Conservation (phyloP, 1,284 basidiomycete species). For the Pterulicium gracile region DNA sequence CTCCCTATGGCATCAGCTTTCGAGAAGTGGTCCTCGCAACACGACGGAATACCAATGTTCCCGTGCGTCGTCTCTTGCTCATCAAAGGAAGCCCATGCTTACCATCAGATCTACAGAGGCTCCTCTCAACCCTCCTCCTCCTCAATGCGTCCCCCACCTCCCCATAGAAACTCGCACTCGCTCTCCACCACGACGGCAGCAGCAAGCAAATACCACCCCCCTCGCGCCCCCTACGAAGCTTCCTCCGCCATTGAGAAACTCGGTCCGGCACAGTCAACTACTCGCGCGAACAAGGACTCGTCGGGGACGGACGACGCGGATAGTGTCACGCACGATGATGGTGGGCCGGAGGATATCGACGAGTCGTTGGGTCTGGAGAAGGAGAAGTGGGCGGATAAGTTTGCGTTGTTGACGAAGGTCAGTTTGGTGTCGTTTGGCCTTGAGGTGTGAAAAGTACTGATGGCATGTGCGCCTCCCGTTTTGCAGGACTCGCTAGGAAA, state of each 20-base stretch:
- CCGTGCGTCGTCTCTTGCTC: slow-evolving; percentile 11
- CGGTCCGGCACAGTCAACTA: neutral
- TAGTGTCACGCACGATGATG: neutral
- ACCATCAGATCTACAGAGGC: too few relatives aligned
- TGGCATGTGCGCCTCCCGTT: too few relatives aligned
- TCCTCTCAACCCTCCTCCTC: neutral
- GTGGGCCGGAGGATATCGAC: neutral
- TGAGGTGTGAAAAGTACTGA: neutral
- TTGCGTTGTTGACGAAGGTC: neutral
- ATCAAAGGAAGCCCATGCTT: too few relatives aligned
- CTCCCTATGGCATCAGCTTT: slow-evolving; percentile 13
- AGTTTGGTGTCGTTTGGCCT: neutral
- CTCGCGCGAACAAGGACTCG: too few relatives aligned
- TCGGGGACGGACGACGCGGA: neutral
- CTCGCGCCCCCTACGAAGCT: neutral
- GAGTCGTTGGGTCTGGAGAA: neutral
- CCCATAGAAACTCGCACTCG: neutral
- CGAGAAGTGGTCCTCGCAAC: slow-evolving; percentile 10
- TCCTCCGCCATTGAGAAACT: neutral
- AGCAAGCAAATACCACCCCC: neutral
- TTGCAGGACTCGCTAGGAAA: slow-evolving; percentile 7
- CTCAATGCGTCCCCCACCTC: neutral
- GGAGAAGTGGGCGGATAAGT: slow-evolving; percentile 1
- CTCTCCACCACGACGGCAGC: neutral
- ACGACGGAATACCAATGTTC: slow-evolving; percentile 6